phyloP scores from a whole-genome alignment of 75 land plant genomes.

The Pinus albicaulis region DNA sequence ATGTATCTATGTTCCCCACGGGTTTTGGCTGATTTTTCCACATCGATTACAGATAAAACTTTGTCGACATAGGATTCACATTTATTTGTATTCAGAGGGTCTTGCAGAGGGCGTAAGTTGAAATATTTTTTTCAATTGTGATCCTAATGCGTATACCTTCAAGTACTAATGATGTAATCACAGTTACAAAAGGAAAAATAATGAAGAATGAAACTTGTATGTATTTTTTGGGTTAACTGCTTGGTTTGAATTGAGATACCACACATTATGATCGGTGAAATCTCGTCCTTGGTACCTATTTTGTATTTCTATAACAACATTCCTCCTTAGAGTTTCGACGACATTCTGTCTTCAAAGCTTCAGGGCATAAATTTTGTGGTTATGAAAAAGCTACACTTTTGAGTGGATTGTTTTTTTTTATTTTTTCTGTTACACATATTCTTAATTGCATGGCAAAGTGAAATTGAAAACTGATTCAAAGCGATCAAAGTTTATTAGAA shows the following conservation, averaged over 20 bases:
- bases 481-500: constrained; percentile 52
- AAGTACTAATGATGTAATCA: too few relatives aligned
- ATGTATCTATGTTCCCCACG: constrained; percentile 55
- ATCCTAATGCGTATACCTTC: not conserved
- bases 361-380: constrained; percentile 16
- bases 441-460: not conserved
- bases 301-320: constrained; percentile 47
- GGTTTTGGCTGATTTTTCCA: constrained; percentile 62
- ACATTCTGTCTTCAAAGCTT: constrained; percentile 46
- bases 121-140: not conserved
- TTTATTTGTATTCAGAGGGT: constrained; percentile 59
- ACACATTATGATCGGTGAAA: constrained; percentile 60
- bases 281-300: constrained; percentile 76
- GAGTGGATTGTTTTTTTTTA: not conserved
- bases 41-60: constrained; percentile 33
- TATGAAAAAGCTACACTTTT: not conserved
- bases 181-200: not conserved
- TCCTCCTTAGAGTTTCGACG: constrained; percentile 40
- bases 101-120: constrained; percentile 67
- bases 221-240: constrained; percentile 58
- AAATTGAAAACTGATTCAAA: constrained; percentile 48
- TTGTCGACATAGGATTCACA: constrained; percentile 38
- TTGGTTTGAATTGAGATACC: constrained; percentile 75
- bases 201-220: too few relatives aligned
- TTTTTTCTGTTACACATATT: not conserved